Evolutionary conservation across 2,329 filamentous ascomycete genomes (phyloP).

Genomic region (Plenodomus tracheiphilus): DNA sequence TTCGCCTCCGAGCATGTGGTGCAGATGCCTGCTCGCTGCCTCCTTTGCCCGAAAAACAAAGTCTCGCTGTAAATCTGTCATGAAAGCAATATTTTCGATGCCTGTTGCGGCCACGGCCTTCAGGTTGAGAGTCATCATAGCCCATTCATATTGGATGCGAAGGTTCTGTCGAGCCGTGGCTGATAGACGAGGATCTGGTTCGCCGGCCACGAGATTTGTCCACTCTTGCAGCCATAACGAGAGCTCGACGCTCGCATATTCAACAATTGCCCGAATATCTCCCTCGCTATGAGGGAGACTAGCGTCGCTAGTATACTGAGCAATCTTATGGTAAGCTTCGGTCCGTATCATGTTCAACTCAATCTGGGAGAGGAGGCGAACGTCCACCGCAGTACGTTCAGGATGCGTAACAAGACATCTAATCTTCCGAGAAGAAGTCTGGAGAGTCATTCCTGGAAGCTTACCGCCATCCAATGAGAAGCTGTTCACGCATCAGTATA

Average conservation of each 20-base stretch:
- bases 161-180: conserved; percentile 49
- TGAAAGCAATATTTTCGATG: conserved; percentile 56
- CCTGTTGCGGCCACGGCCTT: conserved; percentile 55
- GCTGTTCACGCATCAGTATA: conserved; percentile 25
- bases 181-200: conserved; percentile 14
- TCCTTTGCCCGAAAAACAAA: conserved; percentile 57
- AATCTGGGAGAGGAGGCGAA: conserved; percentile 58
- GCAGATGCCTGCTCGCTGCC: conserved; percentile 56
- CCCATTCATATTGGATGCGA: conserved; percentile 58
- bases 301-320: conserved; percentile 8
- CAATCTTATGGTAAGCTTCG: conserved; percentile 30
- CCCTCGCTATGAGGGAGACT: conserved; percentile 19
- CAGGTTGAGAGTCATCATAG: conserved; percentile 56
- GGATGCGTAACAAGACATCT: conserved; percentile 51
- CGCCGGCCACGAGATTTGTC: conserved; percentile 27
- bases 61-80: conserved; percentile 53
- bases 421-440: conserved; percentile 48
- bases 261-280: conserved; percentile 20
- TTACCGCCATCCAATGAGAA: conserved; percentile 53
- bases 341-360: conserved; percentile 51
- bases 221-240: conserved; percentile 50
- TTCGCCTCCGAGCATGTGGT: conserved; percentile 46
- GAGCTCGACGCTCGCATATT: conserved; percentile 32
- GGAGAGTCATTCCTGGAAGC: conserved; percentile 43
- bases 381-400: conserved; percentile 52